phyloP scores from a whole-genome alignment of 2,329 filamentous ascomycete genomes.

The Fusarium sp. region DNA sequence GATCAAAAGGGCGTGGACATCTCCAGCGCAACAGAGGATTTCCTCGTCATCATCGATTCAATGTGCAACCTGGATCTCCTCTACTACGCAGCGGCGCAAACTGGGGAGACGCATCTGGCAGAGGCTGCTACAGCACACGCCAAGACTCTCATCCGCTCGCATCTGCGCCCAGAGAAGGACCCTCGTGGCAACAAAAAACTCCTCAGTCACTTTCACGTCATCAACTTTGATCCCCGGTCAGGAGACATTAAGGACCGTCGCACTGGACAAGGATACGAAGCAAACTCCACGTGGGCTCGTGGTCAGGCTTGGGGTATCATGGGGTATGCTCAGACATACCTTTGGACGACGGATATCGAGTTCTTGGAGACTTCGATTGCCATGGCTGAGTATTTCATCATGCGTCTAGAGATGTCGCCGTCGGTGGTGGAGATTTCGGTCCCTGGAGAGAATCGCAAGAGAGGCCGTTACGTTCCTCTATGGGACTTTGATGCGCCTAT shows the following conservation, averaged over 20 bases:
- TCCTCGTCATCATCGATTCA: constrained; percentile 57
- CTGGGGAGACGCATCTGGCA: constrained; percentile 41
- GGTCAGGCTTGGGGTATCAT: constrained; percentile 65
- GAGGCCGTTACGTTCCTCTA: constrained; percentile 46
- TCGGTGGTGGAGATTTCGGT: constrained; percentile 43
- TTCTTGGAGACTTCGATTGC: constrained; percentile 60
- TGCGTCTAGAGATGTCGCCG: constrained; percentile 51
- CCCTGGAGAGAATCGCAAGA: background rate
- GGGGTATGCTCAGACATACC: constrained; percentile 62
- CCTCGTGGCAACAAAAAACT: constrained; percentile 20
- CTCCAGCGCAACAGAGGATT: constrained; percentile 48
- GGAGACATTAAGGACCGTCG: constrained; percentile 57
- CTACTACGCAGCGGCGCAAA: constrained; percentile 51
- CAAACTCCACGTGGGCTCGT: constrained; percentile 62
- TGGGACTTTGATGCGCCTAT: constrained; percentile 63
- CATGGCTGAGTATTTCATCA: constrained; percentile 63
- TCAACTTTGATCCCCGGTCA: constrained; percentile 59
- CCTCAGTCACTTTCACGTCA: constrained; percentile 59
- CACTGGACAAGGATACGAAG: constrained; percentile 62
- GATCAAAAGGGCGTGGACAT: constrained; percentile 47
- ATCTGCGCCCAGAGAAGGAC: constrained; percentile 53
- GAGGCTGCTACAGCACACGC: constrained; percentile 54
- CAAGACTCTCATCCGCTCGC: constrained; percentile 52
- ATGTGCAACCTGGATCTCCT: constrained; percentile 55
- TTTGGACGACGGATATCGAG: constrained; percentile 57